These are phyloP conservation scores for Ricinus communis DNA, from an alignment of 345 rosid genomes.

Conservation along the genomic window DNA sequence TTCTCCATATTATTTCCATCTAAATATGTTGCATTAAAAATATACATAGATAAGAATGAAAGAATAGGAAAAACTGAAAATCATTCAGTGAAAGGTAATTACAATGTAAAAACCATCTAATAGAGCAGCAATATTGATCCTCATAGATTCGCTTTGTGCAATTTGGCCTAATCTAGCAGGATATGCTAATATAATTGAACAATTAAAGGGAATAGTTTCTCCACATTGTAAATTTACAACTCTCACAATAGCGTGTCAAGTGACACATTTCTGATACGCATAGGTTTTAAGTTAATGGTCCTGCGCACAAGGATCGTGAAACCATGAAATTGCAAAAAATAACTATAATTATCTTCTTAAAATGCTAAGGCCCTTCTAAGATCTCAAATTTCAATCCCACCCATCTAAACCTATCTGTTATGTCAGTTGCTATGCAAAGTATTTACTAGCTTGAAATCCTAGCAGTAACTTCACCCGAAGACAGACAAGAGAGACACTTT, in stretches of 20 bases:
- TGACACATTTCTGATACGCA: not conserved
- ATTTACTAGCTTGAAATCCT: not conserved
- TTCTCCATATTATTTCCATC: constrained; percentile 31
- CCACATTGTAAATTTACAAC: not conserved
- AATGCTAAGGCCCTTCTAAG: too few species aligned
- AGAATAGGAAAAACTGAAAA: constrained; percentile 5
- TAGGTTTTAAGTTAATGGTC: not conserved
- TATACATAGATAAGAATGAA: not conserved
- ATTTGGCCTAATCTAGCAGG: not conserved
- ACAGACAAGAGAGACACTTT: not conserved
- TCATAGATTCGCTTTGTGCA: not conserved
- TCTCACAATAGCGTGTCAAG: not conserved
- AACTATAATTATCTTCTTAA: not conserved
- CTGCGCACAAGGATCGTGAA: too few species aligned
- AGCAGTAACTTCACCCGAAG: not conserved
- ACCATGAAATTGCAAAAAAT: not conserved
- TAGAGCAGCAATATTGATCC: not conserved
- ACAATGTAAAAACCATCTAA: not conserved
- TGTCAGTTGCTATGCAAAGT: not conserved
- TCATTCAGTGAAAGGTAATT: too few species aligned
- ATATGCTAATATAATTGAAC: not conserved
- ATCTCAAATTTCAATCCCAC: too few species aligned
- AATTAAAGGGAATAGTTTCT: not conserved
- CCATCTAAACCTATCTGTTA: not conserved
- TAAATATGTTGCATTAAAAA: constrained; percentile 15